Conservation (phyloP, 1,139 yeast genomes). For the Diutina siamensis region DNA sequence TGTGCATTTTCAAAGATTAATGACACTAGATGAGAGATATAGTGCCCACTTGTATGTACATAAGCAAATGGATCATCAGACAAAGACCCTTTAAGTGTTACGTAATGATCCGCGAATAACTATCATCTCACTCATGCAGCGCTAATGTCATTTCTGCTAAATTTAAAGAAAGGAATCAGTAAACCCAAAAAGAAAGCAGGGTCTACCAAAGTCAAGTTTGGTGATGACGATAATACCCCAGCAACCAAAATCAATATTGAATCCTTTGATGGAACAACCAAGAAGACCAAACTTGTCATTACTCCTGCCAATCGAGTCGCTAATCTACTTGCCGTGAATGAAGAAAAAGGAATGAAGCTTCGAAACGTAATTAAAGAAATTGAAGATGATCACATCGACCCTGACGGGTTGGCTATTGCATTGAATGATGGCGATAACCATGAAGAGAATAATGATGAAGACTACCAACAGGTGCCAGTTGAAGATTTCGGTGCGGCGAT, state of each 20-base stretch:
- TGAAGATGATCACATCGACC: background rate
- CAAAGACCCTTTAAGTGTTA: too few relatives aligned
- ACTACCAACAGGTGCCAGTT: constrained; percentile 4
- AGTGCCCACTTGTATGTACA: too few relatives aligned
- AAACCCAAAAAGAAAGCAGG: background rate
- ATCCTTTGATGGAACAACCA: background rate
- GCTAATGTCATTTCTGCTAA: background rate
- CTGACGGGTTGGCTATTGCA: background rate
- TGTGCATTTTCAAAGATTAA: too few relatives aligned
- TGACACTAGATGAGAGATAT: too few relatives aligned
- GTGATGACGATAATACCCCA: background rate
- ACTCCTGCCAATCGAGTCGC: background rate
- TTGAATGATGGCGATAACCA: background rate
- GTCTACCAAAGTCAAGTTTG: background rate
- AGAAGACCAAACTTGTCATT: background rate
- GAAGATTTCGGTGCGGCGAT: constrained; percentile 51
- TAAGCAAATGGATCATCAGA: too few relatives aligned
- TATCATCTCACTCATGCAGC: background rate
- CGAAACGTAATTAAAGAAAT: background rate
- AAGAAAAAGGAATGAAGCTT: background rate
- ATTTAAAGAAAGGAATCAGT: background rate
- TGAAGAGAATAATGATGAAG: background rate
- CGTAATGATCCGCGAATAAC: too few relatives aligned
- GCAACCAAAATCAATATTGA: background rate
- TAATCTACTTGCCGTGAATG: background rate